phyloP scores from a whole-genome alignment of 2,329 filamentous ascomycete species.

The Xylariomycetidae sp. region DNA sequence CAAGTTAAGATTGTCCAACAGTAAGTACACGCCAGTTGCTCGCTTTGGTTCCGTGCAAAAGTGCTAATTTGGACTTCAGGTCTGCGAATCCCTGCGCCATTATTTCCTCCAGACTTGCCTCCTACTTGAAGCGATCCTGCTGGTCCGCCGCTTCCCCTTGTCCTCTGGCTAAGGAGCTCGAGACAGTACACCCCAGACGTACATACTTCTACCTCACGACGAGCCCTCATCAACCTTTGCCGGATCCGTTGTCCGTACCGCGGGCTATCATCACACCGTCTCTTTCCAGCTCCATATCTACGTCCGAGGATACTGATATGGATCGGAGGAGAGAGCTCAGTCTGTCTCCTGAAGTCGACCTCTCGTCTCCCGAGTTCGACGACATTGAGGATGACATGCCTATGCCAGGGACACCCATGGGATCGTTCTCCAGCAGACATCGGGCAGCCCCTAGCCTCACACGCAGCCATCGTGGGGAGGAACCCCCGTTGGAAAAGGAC shows the following conservation, averaged over 20 bases:
- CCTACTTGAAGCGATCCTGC: slow-evolving; percentile 80
- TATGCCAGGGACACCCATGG: slow-evolving; percentile 56
- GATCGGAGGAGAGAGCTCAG: slow-evolving; percentile 66
- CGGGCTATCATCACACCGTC: slow-evolving; percentile 75
- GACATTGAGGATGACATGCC: slow-evolving; percentile 56
- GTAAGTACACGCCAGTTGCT: slow-evolving; percentile 51
- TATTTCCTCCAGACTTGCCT: slow-evolving; percentile 84
- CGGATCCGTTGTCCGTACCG: slow-evolving; percentile 47
- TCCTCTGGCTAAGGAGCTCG: slow-evolving; percentile 86
- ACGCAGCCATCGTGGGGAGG: slow-evolving; percentile 66
- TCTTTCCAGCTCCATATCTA: slow-evolving; percentile 62
- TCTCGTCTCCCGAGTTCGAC: slow-evolving; percentile 82
- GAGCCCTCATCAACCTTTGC: slow-evolving; percentile 75
- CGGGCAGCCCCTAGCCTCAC: slow-evolving; percentile 34
- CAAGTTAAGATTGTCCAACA: slow-evolving; percentile 81
- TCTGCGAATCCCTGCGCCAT: slow-evolving; percentile 94
- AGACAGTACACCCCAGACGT: slow-evolving; percentile 85
- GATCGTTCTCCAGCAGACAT: slow-evolving; percentile 39
- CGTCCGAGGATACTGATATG: slow-evolving; percentile 66
- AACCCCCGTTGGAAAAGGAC: slow-evolving; percentile 85
- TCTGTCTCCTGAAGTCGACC: slow-evolving; percentile 86
- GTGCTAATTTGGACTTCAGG: slow-evolving; percentile 42
- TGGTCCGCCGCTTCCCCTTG: slow-evolving; percentile 76
- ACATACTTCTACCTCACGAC: slow-evolving; percentile 96
- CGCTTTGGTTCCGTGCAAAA: slow-evolving; percentile 7